Evolutionary conservation across 2,329 filamentous ascomycete genomes (phyloP).

Genomic region (Exserohilum turcica): DNA sequence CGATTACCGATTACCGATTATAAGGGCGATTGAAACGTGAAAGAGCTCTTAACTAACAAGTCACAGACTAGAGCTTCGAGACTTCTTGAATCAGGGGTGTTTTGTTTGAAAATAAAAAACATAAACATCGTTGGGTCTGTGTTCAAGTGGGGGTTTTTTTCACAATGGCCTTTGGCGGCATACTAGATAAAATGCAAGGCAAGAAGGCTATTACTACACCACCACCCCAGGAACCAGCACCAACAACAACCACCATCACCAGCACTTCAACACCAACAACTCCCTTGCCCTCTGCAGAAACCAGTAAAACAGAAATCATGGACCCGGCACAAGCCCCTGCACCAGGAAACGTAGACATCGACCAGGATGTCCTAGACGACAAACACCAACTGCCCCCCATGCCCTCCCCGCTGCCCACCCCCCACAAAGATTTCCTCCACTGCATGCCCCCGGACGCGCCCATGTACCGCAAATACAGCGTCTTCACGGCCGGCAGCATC

Average conservation of each 20-base stretch:
- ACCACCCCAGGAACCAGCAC: background rate
- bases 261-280: background rate
- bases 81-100: no score
- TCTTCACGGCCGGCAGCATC: constrained; percentile 67
- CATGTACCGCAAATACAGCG: constrained; percentile 37
- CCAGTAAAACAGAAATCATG: background rate
- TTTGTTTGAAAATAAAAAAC: no score
- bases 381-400: constrained; percentile 26
- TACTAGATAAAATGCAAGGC: background rate
- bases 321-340: background rate
- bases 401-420: constrained; percentile 12
- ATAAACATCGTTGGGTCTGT: no score
- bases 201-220: background rate
- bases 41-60: no score
- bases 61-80: no score
- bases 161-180: no score
- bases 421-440: constrained; percentile 21
- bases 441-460: constrained; percentile 24
- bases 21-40: no score
- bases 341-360: constrained; percentile 19
- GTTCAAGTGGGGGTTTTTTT: no score
- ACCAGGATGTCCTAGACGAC: constrained; percentile 27
- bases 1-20: no score
- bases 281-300: background rate
- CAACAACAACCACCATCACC: background rate